Base-by-base conservation (phyloP, 805 yeast genomes). In the Hanseniaspora taiwanica region DNA sequence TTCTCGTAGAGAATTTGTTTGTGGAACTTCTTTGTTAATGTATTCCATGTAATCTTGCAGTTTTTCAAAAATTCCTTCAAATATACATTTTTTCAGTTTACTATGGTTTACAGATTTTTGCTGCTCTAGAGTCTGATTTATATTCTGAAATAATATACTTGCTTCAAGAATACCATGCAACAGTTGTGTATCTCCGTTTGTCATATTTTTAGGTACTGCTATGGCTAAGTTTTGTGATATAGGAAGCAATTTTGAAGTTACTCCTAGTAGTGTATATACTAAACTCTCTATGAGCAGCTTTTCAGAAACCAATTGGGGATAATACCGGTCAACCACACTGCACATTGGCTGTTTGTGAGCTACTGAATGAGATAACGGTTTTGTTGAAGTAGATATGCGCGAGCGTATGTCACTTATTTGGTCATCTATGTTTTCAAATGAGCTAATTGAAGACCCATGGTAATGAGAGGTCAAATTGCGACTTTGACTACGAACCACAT, bases 131-230 rank as follows among this genome's bases (percentile, higher is more conserved):
- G 52, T 48, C 13, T 39, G 42, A 4, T 54, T 56, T 27, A 84
- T 56, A 34, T 63, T 55, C 39, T 69, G 67, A 57, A 72, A 83
- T 2, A 85, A 59, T 25, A 86, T 58, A 0, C 83, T 89, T 1
- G 85, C 80, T 55, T 86, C 96, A 32, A 79, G 61, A 1, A 81
- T 59, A 21, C 66, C 55, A 42, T 69, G 73, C 24, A 83, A 55
- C 21, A 76, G 49, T 1, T 76, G 76, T 35, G 78, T 66, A 19
- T 71, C 63, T 5, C 85, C 71, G 44, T 69, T 70, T 20, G 76
- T 71, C 13, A 80, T 56, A 34, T 65, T 63, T 1, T 56, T 45
- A 1, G 91, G 87, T 3, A 81, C 51, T 5, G 47, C 42, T 18
- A 33, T 33, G 6, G 23, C 19, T 1, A 46, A 45, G 16, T 59